Base-by-base conservation (phyloP, 106 monocot genomes). In the Dactylorhiza incarnata region DNA sequence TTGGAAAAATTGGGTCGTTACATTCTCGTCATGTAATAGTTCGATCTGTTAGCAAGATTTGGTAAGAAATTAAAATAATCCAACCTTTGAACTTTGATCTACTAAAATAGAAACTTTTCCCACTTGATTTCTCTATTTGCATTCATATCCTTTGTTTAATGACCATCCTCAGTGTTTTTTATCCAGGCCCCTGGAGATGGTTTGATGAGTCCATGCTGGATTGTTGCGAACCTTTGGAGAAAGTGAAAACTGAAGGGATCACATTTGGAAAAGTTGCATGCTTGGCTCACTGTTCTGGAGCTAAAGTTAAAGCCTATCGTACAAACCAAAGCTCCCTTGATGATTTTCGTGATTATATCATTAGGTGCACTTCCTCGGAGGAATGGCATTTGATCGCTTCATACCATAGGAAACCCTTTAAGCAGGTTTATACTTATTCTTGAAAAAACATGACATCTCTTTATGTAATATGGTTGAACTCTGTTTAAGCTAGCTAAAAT, bases 151-250 rank as follows among this genome's bases (percentile, higher is more conserved):
- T 72, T 72, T 20, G 20, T 19, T 16, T 49, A 72, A 72, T 49
- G 72, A n/a, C 44, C 19, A 22, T 72, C 15, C 16, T 44, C 69
- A 72, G 23, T 49, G 10, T 72, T 3, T 49, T 20, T 20, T 81
- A 63, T 74, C 62, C 54, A 89, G 92, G 87, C 29, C 87, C 87
- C 59, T 93, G 93, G 90, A 84, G 95, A 80, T 95, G 95, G 95
- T 95, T 88, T 83, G 95, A 95, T 76, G 96, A 96, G 77, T 84
- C 96, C 48, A 96, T 96, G 96, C 81, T 96, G 58, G 96, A 96
- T 51, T 93, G 96, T 48, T 96, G 96, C 73, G 91, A 96, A 80
- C 93, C 96, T 77, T 75, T 96, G 79, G 93, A 96, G 22, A 96
- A 89, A 81, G 86, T 96, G 65, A 93, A 91, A 86, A 80, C 79